A percentile compares a stretch with the other conserved stretches of the same genome.
Evolutionary conservation across 75 land plant genomes (phyloP).

Genomic region (Cupressus sempervirens): DNA sequence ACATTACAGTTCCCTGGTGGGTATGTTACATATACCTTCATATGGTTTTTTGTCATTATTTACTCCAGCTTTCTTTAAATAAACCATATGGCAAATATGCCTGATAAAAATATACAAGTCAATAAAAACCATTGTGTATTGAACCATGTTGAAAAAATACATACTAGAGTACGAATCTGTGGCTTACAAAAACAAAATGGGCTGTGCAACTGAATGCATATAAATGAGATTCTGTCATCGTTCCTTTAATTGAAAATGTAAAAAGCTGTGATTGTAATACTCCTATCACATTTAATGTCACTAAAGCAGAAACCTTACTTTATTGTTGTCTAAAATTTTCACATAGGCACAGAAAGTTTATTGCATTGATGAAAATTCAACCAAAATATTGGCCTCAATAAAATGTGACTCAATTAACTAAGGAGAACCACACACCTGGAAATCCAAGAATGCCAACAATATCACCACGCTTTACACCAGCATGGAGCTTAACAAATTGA

Average conservation of each 20-base stretch:
- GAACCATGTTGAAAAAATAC: not conserved
- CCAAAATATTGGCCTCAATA: not conserved
- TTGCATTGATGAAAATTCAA: not conserved
- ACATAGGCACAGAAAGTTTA: not conserved
- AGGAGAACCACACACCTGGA: constrained; percentile 57
- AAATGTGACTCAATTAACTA: not conserved
- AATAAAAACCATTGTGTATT: not conserved
- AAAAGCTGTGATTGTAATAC: not conserved
- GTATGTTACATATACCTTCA: too few relatives aligned
- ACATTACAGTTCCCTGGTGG: too few relatives aligned
- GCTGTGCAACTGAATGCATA: not conserved
- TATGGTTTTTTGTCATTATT: not conserved
- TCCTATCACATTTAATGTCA: not conserved
- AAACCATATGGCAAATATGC: not conserved
- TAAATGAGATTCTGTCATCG: not conserved
- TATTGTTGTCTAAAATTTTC: not conserved
- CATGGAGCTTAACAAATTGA: constrained; percentile 62
- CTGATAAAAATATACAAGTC: not conserved
- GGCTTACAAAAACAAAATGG: not conserved
- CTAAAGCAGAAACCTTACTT: not conserved
- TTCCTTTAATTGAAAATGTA: not conserved
- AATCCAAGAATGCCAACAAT: constrained; percentile 79
- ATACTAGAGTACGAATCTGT: not conserved
- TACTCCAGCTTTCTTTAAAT: not conserved
- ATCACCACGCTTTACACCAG: constrained; percentile 81